These are phyloP conservation scores for Penicillium sp. DNA, from an alignment of 2,329 filamentous ascomycete genomes.

Conservation along the genomic window DNA sequence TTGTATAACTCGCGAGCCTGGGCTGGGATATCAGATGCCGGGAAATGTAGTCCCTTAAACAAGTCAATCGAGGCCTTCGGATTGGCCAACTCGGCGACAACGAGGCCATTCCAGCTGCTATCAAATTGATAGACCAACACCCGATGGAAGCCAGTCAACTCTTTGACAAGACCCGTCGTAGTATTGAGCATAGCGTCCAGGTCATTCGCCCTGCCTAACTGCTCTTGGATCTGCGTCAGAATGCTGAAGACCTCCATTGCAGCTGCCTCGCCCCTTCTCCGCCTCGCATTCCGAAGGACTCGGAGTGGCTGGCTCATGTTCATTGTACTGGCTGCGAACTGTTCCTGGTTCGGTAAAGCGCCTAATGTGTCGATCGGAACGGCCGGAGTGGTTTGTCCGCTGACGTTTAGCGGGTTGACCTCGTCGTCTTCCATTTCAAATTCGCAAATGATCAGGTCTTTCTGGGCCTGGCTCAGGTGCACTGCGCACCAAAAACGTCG, in stretches of 20 bases:
- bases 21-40: slow-evolving; percentile 78
- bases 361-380: slow-evolving; percentile 57
- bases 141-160: slow-evolving; percentile 83
- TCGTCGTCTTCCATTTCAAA: slow-evolving; percentile 84
- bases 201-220: slow-evolving; percentile 60
- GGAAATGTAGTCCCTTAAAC: slow-evolving; percentile 83
- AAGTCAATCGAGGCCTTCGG: slow-evolving; percentile 73
- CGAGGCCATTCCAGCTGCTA: slow-evolving; percentile 72
- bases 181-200: slow-evolving; percentile 74
- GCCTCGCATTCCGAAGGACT: slow-evolving; percentile 68
- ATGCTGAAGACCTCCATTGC: slow-evolving; percentile 93
- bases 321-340: slow-evolving; percentile 70
- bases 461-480: slow-evolving; percentile 65
- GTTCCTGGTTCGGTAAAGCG: slow-evolving; percentile 67
- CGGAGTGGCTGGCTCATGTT: slow-evolving; percentile 72
- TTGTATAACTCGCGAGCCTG: slow-evolving; percentile 87
- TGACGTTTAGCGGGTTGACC: slow-evolving; percentile 40
- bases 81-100: slow-evolving; percentile 83
- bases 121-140: slow-evolving; percentile 95
- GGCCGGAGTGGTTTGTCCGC: slow-evolving; percentile 16
- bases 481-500: slow-evolving; percentile 83
- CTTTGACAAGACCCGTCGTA: slow-evolving; percentile 78
- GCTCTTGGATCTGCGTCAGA: slow-evolving; percentile 86
- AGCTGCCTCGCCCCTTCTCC: slow-evolving; percentile 70
- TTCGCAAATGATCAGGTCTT: slow-evolving; percentile 74